Conservation (phyloP, 805 yeast genomes). For the Candida rishiriensis region DNA sequence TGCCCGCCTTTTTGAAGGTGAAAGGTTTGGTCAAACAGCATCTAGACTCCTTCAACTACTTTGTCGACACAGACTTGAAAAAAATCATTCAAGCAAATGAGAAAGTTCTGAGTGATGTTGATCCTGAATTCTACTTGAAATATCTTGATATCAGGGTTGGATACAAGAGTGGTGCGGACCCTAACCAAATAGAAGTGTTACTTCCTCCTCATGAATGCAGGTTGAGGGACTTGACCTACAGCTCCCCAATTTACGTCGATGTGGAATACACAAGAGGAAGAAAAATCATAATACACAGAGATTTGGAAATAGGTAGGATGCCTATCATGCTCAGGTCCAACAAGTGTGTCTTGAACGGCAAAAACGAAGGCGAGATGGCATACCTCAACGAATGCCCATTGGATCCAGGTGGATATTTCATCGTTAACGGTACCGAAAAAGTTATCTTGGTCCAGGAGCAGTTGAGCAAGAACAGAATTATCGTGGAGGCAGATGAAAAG, state of each 20-base stretch:
- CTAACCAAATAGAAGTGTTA: conserved; percentile 51
- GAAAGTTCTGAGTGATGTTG: conserved; percentile 85
- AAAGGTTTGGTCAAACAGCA: conserved; percentile 97
- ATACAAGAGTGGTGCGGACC: conserved; percentile 51
- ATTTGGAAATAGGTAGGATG: conserved; percentile 95
- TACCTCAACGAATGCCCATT: conserved; percentile 87
- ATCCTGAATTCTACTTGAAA: conserved; percentile 92
- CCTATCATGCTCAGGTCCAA: conserved; percentile 97
- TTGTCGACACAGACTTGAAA: conserved; percentile 88
- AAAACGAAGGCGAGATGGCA: conserved; percentile 83
- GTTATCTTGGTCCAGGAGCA: conserved; percentile 97
- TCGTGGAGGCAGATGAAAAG: conserved; percentile 95
- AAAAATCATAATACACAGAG: conserved; percentile 83
- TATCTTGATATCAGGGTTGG: conserved; percentile 94
- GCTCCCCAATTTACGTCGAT: conserved; percentile 94
- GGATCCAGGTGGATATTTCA: conserved; percentile 98
- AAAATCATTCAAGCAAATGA: conserved; percentile 92
- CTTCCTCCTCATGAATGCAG: conserved; percentile 94
- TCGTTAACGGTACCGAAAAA: conserved; percentile 96
- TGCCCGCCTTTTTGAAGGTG: conserved; percentile 93
- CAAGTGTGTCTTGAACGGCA: conserved; percentile 81
- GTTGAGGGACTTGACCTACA: conserved; percentile 86
- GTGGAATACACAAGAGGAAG: conserved; percentile 96
- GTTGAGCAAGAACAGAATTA: conserved; percentile 92
- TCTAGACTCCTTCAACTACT: conserved; percentile 95